A percentile compares a stretch with the other conserved stretches of the same genome.
Conservation (phyloP, 1,284 basidiomycete species). For the Ganoderma lingzhi region DNA sequence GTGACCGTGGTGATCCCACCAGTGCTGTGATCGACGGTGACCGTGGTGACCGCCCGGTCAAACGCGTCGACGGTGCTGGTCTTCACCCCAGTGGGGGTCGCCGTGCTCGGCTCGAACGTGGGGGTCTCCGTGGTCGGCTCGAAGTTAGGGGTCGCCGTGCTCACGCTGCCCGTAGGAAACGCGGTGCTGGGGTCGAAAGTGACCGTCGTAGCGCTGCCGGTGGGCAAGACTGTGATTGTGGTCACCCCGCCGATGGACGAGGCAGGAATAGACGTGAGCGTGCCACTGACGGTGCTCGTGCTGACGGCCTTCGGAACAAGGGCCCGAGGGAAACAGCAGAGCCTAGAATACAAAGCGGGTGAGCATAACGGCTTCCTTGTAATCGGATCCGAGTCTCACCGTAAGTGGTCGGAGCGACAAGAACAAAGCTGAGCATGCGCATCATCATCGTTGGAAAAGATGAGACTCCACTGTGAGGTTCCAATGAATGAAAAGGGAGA, state of each 20-base stretch:
- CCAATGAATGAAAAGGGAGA: background rate
- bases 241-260: no score
- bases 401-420: background rate
- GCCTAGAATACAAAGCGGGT: background rate
- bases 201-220: background rate
- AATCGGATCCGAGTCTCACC: background rate
- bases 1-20: no score
- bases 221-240: no score
- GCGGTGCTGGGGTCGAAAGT: background rate
- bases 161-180: background rate
- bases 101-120: background rate
- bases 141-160: background rate
- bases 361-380: background rate
- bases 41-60: no score
- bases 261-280: no score
- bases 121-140: background rate
- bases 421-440: constrained; percentile 2
- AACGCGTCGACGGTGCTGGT: background rate
- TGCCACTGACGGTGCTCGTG: no score
- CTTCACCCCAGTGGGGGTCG: no score
- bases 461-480: background rate
- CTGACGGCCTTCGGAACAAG: no score
- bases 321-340: background rate
- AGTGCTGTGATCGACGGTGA: no score
- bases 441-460: background rate